Conservation (phyloP, 1,284 basidiomycete species). For the Neonothopanus nambi region DNA sequence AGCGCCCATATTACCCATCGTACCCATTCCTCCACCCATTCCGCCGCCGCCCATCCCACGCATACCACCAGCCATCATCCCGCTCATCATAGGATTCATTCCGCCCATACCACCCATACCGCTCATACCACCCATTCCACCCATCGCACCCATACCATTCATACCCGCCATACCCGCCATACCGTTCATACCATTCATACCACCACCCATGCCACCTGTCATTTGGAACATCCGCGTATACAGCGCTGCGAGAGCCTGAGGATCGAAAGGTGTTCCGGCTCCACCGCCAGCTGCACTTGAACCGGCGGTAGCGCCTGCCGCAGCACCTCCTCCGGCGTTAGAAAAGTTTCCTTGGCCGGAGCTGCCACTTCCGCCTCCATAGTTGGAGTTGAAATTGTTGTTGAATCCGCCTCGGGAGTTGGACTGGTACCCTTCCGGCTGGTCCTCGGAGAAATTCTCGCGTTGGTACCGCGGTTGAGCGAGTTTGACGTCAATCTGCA, state of each 20-base stretch:
- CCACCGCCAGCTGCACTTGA: slow-evolving; percentile 16
- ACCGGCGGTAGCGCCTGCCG: slow-evolving; percentile 18
- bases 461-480: slow-evolving; percentile 86
- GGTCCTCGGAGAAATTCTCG: slow-evolving; percentile 39
- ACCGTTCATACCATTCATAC: slow-evolving; percentile 32
- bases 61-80: slow-evolving; percentile 29
- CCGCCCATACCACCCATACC: slow-evolving; percentile 20
- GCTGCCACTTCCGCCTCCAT: slow-evolving; percentile 34
- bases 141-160: slow-evolving; percentile 28
- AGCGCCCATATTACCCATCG: background rate
- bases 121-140: slow-evolving; percentile 29
- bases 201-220: slow-evolving; percentile 47
- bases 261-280: slow-evolving; percentile 62
- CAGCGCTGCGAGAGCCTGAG: slow-evolving; percentile 75
- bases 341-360: slow-evolving; percentile 20
- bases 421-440: slow-evolving; percentile 28
- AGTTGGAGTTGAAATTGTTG: slow-evolving; percentile 22
- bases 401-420: slow-evolving; percentile 20
- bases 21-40: slow-evolving; percentile 12
- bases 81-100: slow-evolving; percentile 32
- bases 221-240: slow-evolving; percentile 87
- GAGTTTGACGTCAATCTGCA: slow-evolving; percentile 91
- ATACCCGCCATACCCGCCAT: slow-evolving; percentile 45
- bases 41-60: slow-evolving; percentile 36
- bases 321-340: slow-evolving; percentile 23